Percentiles rank a stretch among this genome's conserved stretches.
phyloP scores from a whole-genome alignment of 1,139 yeast species.

The Scheffersomyces segobiensis region DNA sequence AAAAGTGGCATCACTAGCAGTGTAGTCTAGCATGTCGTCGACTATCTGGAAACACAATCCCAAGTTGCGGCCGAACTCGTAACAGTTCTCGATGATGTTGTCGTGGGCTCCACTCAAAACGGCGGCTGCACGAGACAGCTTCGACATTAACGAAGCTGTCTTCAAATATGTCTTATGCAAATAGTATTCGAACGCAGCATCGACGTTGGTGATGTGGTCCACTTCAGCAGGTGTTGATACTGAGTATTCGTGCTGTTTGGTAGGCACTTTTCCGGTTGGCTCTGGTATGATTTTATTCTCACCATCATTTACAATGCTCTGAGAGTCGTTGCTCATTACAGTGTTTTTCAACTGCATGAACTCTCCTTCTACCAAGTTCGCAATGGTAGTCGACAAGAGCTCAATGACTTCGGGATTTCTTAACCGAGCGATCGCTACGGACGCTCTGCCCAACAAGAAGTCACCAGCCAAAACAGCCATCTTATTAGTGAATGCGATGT shows the following conservation, averaged over 20 bases:
- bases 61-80: conserved; percentile 87
- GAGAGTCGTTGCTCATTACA: conserved; percentile 50
- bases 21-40: conserved; percentile 94
- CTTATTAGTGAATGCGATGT: conserved; percentile 90
- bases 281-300: conserved; percentile 53
- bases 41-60: conserved; percentile 96
- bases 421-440: conserved; percentile 89
- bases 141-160: conserved; percentile 95
- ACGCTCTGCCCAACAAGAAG: conserved; percentile 90
- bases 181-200: conserved; percentile 92
- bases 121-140: conserved; percentile 91
- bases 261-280: conserved; percentile 67
- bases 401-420: conserved; percentile 98
- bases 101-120: conserved; percentile 84
- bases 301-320: conserved; percentile 49
- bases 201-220: conserved; percentile 68
- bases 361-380: conserved; percentile 96
- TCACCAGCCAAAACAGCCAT: conserved; percentile 98
- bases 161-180: conserved; percentile 92
- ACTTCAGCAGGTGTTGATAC: conserved; percentile 43
- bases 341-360: conserved; percentile 97
- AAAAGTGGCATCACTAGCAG: conserved; percentile 74
- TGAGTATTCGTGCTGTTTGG: conserved; percentile 59
- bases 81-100: conserved; percentile 75
- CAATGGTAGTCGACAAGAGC: conserved; percentile 90